Evolutionary conservation across 495 filamentous ascomycete genomes (phyloP).

Genomic region (Annulohypoxylon stygium): DNA sequence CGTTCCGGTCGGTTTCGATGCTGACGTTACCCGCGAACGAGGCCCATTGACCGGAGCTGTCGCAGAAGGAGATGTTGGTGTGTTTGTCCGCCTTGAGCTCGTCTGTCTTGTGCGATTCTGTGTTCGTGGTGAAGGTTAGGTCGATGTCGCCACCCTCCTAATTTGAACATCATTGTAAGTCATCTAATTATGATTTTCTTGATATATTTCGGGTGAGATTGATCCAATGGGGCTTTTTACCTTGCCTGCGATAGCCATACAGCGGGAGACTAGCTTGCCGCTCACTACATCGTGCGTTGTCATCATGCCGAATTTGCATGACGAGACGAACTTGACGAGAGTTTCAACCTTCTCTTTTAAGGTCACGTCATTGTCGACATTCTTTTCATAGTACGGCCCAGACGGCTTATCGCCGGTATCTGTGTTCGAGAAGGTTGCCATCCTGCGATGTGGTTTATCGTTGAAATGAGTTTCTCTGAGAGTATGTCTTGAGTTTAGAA

Average conservation of each 20-base stretch:
- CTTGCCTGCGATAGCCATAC: conserved; percentile 91
- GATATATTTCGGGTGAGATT: neutral
- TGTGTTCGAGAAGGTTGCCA: conserved; percentile 68
- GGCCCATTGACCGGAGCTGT: conserved; percentile 77
- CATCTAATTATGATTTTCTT: neutral
- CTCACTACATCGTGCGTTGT: conserved; percentile 70
- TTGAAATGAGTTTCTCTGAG: neutral
- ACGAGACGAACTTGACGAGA: conserved; percentile 73
- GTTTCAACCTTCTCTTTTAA: conserved; percentile 85
- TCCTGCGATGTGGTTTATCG: conserved; percentile 20
- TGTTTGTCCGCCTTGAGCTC: conserved; percentile 81
- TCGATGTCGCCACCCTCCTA: conserved; percentile 85
- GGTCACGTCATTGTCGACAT: conserved; percentile 69
- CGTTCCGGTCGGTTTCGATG: conserved; percentile 74
- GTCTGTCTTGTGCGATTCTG: conserved; percentile 90
- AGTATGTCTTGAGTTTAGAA: neutral
- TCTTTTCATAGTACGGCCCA: conserved; percentile 87
- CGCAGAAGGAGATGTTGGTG: conserved; percentile 89
- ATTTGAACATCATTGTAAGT: conserved; percentile 7
- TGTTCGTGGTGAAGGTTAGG: conserved; percentile 94
- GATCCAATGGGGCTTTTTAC: conserved; percentile 58
- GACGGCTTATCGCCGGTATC: conserved; percentile 67
- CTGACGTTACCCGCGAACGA: conserved; percentile 79
- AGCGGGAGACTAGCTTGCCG: conserved; percentile 78
- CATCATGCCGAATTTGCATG: conserved; percentile 84